These are phyloP conservation scores for Paecilomyces sp. DNA, from an alignment of 2,329 filamentous ascomycete genomes.

Conservation along the genomic window DNA sequence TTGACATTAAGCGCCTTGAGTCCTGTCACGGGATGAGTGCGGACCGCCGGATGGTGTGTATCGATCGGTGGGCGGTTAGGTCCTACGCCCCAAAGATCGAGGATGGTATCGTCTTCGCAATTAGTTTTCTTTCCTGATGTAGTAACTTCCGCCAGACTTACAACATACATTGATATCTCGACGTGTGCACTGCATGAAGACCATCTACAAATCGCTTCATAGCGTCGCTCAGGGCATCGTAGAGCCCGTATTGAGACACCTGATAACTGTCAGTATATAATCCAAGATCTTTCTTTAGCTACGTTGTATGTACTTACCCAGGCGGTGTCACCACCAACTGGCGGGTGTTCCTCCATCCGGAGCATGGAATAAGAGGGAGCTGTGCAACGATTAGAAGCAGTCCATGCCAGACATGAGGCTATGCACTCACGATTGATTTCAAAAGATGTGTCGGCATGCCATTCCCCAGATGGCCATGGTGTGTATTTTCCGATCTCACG, in stretches of 20 bases:
- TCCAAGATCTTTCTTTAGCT: not conserved
- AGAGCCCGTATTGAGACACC: constrained; percentile 39
- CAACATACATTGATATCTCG: constrained; percentile 32
- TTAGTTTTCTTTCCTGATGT: not conserved
- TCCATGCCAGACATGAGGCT: not conserved
- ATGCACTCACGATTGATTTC: constrained; percentile 38
- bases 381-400: constrained; percentile 4
- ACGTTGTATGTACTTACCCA: constrained; percentile 25
- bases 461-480: constrained; percentile 40
- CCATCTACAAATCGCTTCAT: constrained; percentile 38
- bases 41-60: constrained; percentile 42
- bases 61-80: constrained; percentile 42
- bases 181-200: constrained; percentile 42
- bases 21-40: constrained; percentile 44
- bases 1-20: constrained; percentile 43
- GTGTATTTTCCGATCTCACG: constrained; percentile 41
- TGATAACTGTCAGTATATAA: constrained; percentile 1
- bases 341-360: constrained; percentile 45
- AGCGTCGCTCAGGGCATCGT: constrained; percentile 38
- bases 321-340: constrained; percentile 42
- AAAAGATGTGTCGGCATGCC: constrained; percentile 46
- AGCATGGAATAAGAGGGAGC: constrained; percentile 45
- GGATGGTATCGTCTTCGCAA: constrained; percentile 35
- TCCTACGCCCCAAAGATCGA: constrained; percentile 37
- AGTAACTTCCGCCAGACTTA: not conserved